phyloP scores from a whole-genome alignment of 441 rosid genomes.

The Hypseocharis bilobata region DNA sequence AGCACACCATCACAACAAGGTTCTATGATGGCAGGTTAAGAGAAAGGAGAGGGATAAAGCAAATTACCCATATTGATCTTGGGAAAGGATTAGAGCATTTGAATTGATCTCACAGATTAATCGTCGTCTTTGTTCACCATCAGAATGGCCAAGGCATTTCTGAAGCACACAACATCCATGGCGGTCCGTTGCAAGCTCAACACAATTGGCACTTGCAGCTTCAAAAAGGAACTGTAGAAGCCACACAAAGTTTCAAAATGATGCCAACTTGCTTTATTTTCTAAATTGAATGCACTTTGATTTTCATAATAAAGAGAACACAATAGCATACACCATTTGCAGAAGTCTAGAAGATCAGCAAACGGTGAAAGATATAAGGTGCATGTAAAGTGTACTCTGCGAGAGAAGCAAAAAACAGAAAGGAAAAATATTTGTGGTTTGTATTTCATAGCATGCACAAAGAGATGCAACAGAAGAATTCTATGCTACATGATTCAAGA shows the following conservation, averaged over 20 bases:
- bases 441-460: too few species aligned
- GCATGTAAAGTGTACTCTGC: too few species aligned
- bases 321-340: background rate
- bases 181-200: constrained; percentile 66
- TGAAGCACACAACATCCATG: constrained; percentile 86
- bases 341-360: background rate
- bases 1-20: background rate
- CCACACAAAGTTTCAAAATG: constrained; percentile 6
- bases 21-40: background rate
- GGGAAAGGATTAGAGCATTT: constrained; percentile 63
- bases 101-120: constrained; percentile 51
- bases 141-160: constrained; percentile 54
- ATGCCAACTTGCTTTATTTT: background rate
- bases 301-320: background rate
- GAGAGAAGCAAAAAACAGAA: too few species aligned
- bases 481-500: background rate
- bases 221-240: constrained; percentile 53
- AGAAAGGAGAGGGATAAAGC: constrained; percentile 2
- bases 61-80: constrained; percentile 69
- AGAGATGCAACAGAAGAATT: background rate
- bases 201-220: constrained; percentile 52
- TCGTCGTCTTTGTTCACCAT: constrained; percentile 43
- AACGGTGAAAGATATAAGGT: background rate
- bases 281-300: background rate
- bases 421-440: too few species aligned